Base-by-base conservation (phyloP, 192 early-diverging fungal genomes). In the Backusella tarrabulga region DNA sequence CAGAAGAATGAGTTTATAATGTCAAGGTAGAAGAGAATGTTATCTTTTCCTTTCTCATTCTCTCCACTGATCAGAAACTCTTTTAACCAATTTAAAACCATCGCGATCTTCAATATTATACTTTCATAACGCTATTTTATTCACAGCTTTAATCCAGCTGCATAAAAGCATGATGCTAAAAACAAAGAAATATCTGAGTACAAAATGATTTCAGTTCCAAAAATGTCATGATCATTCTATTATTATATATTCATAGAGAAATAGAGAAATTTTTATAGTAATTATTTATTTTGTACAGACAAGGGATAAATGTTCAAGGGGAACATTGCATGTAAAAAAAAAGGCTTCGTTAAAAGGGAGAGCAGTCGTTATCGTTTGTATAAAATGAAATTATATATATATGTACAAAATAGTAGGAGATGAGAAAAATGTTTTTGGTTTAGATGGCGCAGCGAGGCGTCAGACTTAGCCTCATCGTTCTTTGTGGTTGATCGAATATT, bases 401-500 rank as follows among this genome's bases (percentile, higher is more conserved):
- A 63, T 63, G 3, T 63, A 63, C 56, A 63, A 63, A 44, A 50
- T 32, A 29, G 56, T 63, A 23, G 23, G 56, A 63, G 56, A 40
- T 11, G 38, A 40, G 1, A 12, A 23, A 63, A 63, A 29, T 63
- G 56, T 3, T 11, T 32, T 12, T 63, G 56, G 34, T n/a, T 72
- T 72, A 72, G n/a, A 34, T 44, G 14, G 71, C 71, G 42, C 71
- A 72, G 29, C 44, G 42, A 41, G 71, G 71, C 23, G 71, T 72
- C 11, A 72, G 17, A 29, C 71, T 72, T 19, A 72, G 42, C 21
- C 71, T 44, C 17, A 72, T 23, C 4, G 71, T 72, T 26, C 71
- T 21, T 15, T 72, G 71, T 29, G 71, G 71, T 44, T 72, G 71
- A 50, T 72, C 71, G 34, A 72, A 72, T 72, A 72, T 72, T 3